These are phyloP conservation scores for Porphyrellus sp. DNA, from an alignment of 1,284 basidiomycete genomes.

Conservation along the genomic window DNA sequence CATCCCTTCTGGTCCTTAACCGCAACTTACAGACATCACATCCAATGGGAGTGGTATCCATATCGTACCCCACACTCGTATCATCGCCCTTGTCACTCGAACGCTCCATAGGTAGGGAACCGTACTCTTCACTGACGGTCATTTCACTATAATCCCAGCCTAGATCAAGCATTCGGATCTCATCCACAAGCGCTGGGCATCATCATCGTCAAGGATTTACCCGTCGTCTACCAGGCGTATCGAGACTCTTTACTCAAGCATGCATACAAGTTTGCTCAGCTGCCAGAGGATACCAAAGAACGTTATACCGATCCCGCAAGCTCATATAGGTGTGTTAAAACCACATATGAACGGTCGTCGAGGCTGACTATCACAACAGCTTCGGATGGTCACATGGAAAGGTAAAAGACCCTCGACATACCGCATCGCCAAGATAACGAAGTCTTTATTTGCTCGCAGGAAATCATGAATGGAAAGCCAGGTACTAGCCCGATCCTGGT, in stretches of 20 bases:
- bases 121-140: background rate
- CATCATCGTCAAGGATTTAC: slow-evolving; percentile 78
- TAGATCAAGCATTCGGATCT: slow-evolving; percentile 80
- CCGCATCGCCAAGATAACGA: background rate
- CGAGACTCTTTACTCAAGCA: slow-evolving; percentile 71
- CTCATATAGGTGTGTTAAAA: slow-evolving; percentile 59
- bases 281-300: slow-evolving; percentile 64
- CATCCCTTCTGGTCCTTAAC: slow-evolving; percentile 8
- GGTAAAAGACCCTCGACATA: slow-evolving; percentile 38
- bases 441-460: slow-evolving; percentile 41
- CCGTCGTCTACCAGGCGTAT: slow-evolving; percentile 55
- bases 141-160: background rate
- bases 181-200: slow-evolving; percentile 73
- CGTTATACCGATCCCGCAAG: slow-evolving; percentile 66
- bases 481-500: slow-evolving; percentile 42
- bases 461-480: slow-evolving; percentile 91
- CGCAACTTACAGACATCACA: slow-evolving; percentile 28
- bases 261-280: slow-evolving; percentile 69
- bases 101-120: slow-evolving; percentile 56
- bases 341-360: background rate
- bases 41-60: slow-evolving; percentile 56
- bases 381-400: slow-evolving; percentile 96
- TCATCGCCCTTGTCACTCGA: slow-evolving; percentile 57
- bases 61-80: slow-evolving; percentile 65
- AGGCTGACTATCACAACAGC: slow-evolving; percentile 38